Evolutionary conservation across 2,329 filamentous ascomycete species (phyloP).

Genomic region (Cercospora zeae-maydis): DNA sequence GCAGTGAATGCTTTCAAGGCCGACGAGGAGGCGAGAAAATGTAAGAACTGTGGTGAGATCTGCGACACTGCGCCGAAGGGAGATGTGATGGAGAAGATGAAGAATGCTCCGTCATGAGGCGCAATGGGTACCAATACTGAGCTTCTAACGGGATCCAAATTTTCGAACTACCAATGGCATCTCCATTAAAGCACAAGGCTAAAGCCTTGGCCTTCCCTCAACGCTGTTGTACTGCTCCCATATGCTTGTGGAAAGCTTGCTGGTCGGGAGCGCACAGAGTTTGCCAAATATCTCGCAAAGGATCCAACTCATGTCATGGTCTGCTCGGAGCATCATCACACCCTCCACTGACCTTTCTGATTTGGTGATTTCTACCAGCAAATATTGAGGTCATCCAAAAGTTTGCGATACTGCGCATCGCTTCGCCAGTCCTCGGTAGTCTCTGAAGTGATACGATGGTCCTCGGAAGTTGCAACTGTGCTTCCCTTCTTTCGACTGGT

Average conservation of each 20-base stretch:
- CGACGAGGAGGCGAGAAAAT: slow-evolving; percentile 67
- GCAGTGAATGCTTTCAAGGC: slow-evolving; percentile 81
- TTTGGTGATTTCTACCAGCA: neutral
- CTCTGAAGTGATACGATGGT: neutral
- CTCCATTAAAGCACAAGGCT: neutral
- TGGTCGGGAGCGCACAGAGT: neutral
- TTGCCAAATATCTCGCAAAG: neutral
- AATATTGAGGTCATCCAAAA: neutral
- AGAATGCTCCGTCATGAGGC: slow-evolving; percentile 14
- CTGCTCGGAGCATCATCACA: neutral
- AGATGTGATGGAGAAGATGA: slow-evolving; percentile 38
- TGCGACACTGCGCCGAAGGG: slow-evolving; percentile 64
- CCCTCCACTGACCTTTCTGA: neutral
- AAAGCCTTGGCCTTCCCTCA: too few relatives aligned
- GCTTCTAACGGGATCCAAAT: neutral
- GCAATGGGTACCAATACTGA: neutral
- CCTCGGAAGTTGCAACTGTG: neutral
- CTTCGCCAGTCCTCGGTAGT: neutral
- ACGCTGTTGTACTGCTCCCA: neutral
- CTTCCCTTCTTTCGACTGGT: neutral
- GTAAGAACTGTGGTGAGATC: slow-evolving; percentile 69
- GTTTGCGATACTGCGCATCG: neutral
- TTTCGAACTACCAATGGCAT: neutral
- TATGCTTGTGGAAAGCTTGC: neutral
- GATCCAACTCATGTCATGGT: neutral